Percentiles rank a stretch among this genome's conserved stretches.
phyloP scores from a whole-genome alignment of 2,329 filamentous ascomycete species.

The Clonostachys solani region DNA sequence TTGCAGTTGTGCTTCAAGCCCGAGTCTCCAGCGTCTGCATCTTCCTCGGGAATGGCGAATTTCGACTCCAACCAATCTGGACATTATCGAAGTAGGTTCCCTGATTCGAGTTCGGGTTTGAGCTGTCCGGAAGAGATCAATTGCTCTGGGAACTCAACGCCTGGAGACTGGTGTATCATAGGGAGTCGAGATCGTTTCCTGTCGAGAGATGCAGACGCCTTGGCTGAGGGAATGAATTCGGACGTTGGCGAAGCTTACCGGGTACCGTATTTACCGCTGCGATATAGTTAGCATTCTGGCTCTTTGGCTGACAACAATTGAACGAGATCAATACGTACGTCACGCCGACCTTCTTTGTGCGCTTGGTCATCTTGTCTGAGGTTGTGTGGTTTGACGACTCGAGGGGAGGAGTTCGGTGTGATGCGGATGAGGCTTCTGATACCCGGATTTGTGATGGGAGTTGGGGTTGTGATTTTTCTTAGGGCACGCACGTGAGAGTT shows the following conservation, averaged over 20 bases:
- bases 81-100: too few relatives aligned
- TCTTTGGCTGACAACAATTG: constrained; percentile 1
- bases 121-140: too few relatives aligned
- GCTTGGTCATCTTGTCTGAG: constrained; percentile 81
- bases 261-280: constrained; percentile 84
- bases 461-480: constrained; percentile 34
- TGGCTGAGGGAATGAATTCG: too few relatives aligned
- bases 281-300: constrained; percentile 18
- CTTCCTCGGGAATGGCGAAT: too few relatives aligned
- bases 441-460: constrained; percentile 17
- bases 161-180: too few relatives aligned
- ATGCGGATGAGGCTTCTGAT: constrained; percentile 17
- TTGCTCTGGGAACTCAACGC: too few relatives aligned
- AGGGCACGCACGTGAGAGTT: constrained; percentile 34
- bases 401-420: constrained; percentile 15
- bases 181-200: too few relatives aligned
- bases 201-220: too few relatives aligned
- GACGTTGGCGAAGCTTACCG: constrained; percentile 56
- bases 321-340: constrained; percentile 44
- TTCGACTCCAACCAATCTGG: too few relatives aligned
- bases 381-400: constrained; percentile 27
- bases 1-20: too few relatives aligned
- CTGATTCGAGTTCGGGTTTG: too few relatives aligned
- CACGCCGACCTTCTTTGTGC: constrained; percentile 96
- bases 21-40: too few relatives aligned